Evolutionary conservation across 805 yeast genomes (phyloP), one percentile per base, ranked within the genome.

Genomic region (Ogataea dorogensis): DNA sequence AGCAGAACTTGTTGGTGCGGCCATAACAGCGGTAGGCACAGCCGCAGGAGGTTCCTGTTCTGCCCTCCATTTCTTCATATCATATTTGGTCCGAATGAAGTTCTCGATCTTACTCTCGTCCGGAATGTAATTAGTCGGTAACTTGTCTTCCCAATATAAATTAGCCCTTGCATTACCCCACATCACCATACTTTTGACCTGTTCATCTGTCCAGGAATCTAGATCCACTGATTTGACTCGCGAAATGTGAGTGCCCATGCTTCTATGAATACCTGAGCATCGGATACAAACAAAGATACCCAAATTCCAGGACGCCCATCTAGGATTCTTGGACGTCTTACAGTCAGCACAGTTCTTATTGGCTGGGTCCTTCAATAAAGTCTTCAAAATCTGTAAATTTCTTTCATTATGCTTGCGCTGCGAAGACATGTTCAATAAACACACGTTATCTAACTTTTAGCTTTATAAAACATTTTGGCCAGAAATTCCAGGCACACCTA

Each of bases 221-320:
- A 91, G 70, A 64, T 93, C 98, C 24, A 91, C 94, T 5, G 95
- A 83, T 56, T 93, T 86, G 33, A 93, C 98, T 54, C 86, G 74
- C 18, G 95, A 81, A 30, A 91, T 87, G 63, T 91, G 98, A 0
- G 97, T 89, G 1, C 98, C 98, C 81, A 91, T 79, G 33, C 91
- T 77, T 56, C 98, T 72, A 59, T 91, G 98, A 44, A 91, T 84
- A 2, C 98, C 98, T 1, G 97, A 89, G 62, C 98, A 91, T 51
- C 93, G 73, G 46, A 91, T 91, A 61, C 98, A 91, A 26, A 91
- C 75, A 54, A 93, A 89, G 38, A 93, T 78, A 16, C 98, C 98
- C 36, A 91, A 61, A 50, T 83, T 88, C 96, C 97, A 91, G 13
- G 94, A 81, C 8, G 98, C 96, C 98, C 98, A 91, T 36, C 98